Base-by-base conservation (phyloP, 495 filamentous ascomycete species). In the Letharia columbiana region DNA sequence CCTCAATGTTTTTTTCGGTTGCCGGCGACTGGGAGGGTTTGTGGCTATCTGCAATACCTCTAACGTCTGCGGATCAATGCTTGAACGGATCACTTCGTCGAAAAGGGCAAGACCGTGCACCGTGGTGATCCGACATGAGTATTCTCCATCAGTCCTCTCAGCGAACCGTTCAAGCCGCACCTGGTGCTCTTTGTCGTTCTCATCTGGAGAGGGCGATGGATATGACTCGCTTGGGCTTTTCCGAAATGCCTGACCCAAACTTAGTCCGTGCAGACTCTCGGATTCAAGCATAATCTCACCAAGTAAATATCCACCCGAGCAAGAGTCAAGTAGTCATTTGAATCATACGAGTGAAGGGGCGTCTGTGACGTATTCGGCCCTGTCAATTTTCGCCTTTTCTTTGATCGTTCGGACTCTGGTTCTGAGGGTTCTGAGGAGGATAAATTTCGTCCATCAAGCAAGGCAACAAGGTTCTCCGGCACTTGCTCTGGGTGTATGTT, bases 231-330 rank as follows among this genome's bases (percentile, higher is more conserved):
- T 42, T n/a, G 28, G 42, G 39, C 35, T 41, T 20, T 54, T 63
- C n/a, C 20, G 62, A 40, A 67, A 70, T 18, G 39, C 60, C 68
- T 70, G 44, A 17, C 45, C 20, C 18, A 31, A 2, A 15, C 2
- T 59, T 4, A 61, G 58, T 44, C 10, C 13, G 28, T 28, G 10
- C 31, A 58, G 45, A 33, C 28, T 20, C 8, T 12, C 15, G n/a
- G 3, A 31, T 41, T 28, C 18, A 39, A 35, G 28, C 12, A 13
- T 39, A 9, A 33, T 54, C 65, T 39, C 64, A 69, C 67, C 33
- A 69, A 39, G 33, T 40, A 52, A 10, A 71, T 56, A 31, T 72
- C 70, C 31, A 70, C 47, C 44, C 56, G 59, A 42, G 70, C 64
- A 20, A 72, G 60, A 33, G 65, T 68, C 40, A 72, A 18, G 28